A percentile compares a stretch with the other conserved stretches of the same genome.
phyloP scores from a whole-genome alignment of 441 rosid species.

The Mallotus repandus region DNA sequence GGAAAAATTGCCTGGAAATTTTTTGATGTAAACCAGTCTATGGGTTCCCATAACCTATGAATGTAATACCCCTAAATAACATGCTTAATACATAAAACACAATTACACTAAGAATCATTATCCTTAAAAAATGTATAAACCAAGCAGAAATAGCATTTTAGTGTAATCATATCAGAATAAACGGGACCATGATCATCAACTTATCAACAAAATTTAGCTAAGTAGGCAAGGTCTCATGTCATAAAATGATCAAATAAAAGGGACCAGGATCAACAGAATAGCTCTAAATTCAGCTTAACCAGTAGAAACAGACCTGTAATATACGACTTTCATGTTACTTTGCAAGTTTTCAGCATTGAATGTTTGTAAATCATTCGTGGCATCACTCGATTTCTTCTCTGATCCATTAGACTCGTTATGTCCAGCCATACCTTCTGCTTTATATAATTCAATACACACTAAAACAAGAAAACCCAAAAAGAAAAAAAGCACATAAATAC shows the following conservation, averaged over 20 bases:
- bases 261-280: background rate
- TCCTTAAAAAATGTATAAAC: background rate
- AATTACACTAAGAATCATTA: constrained; percentile 15
- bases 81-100: background rate
- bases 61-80: background rate
- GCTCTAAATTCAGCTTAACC: background rate
- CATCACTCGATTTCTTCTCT: constrained; percentile 62
- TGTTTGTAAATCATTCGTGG: constrained; percentile 54
- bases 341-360: constrained; percentile 78
- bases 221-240: background rate
- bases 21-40: background rate
- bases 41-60: background rate
- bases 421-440: constrained; percentile 48
- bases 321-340: constrained; percentile 82
- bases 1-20: background rate
- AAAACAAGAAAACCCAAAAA: constrained; percentile 17
- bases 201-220: background rate
- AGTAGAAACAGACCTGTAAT: constrained; percentile 66
- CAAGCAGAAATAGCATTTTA: background rate
- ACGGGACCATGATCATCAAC: too few species aligned
- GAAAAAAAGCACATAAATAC: background rate
- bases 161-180: background rate
- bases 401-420: constrained; percentile 46
- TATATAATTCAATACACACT: background rate
- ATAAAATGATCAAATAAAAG: background rate